Base-by-base conservation (phyloP, 2,329 filamentous ascomycete species). In the Cercospora sp. region DNA sequence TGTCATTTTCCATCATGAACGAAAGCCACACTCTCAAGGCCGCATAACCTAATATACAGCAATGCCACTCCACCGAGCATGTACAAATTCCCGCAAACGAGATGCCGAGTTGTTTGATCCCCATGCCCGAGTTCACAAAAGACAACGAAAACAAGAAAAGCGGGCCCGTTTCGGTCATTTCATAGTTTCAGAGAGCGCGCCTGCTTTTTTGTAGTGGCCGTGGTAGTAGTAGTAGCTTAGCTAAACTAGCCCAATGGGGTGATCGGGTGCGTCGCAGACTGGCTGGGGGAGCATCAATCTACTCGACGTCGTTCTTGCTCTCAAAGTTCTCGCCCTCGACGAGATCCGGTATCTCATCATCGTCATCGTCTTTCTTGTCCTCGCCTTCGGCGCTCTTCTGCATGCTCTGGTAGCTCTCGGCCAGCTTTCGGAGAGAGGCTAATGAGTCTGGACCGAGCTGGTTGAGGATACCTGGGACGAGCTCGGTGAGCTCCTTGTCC, bases 401-500 rank as follows among this genome's bases (percentile, higher is more conserved):
- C 89, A 98, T 89, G 86, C 89, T 95, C 90, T 99, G 95, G 89
- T 99, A 99, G 88, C 91, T 96, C 89, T 99, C 95, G 77, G 95
- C 95, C 73, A 99, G 89, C 88, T 98, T 98, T 83, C 95, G 92
- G 79, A 99, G 92, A 72, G 93, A 97, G 70, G 95, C 95, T 69
- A 99, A 91, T 73, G 93, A 97, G 87, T 99, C 95, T 79, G 95
- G 95, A 79, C 95, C 95, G 73, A 99, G 93, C 87, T 99, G 95
- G 91, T 98, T 99, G 73, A 99, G 92, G 85, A 99, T 99, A 74
- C 95, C 95, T 78, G 95, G 95, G 74, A 99, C 95, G 78, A 99
- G 93, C 87, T 99, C 95, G 72, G 95, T 99, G 75, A 99, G 92
- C 87, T 99, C 95, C 89, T 99, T 99, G 86, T 99, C 95, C 86